phyloP scores from a whole-genome alignment of 352 stramenopile species.

The Thraustotheca clavata region DNA sequence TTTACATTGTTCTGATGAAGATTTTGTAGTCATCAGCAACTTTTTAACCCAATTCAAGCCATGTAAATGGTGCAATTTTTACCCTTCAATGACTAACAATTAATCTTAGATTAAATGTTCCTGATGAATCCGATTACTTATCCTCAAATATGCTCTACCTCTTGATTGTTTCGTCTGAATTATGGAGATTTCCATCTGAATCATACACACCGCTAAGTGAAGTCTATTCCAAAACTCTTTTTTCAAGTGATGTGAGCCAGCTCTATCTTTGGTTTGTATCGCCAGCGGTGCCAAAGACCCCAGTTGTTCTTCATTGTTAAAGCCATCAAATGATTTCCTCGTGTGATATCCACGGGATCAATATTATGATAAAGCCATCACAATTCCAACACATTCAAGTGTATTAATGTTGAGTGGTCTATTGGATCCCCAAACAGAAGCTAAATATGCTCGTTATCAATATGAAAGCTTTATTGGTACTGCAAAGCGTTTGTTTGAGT shows the following conservation, averaged over 20 bases:
- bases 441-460: conserved; percentile 41
- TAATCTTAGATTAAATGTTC: neutral
- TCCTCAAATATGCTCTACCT: conserved; percentile 35
- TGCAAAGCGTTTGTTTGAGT: conserved; percentile 39
- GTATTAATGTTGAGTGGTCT: conserved; percentile 43
- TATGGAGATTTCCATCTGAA: conserved; percentile 36
- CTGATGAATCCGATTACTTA: conserved; percentile 13
- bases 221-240: conserved; percentile 24
- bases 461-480: conserved; percentile 27
- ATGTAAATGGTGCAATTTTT: no score
- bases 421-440: conserved; percentile 37
- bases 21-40: no score
- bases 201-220: conserved; percentile 16
- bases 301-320: neutral
- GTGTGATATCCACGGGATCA: conserved; percentile 40
- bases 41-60: neutral
- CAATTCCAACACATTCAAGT: conserved; percentile 30
- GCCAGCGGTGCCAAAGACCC: conserved; percentile 25
- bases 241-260: conserved; percentile 24
- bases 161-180: conserved; percentile 44
- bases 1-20: no score
- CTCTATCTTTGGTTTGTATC: conserved; percentile 37
- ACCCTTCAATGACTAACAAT: neutral
- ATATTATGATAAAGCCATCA: conserved; percentile 40
- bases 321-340: conserved; percentile 19